A percentile compares a stretch with the other conserved stretches of the same genome.
Evolutionary conservation across 2,329 filamentous ascomycete genomes (phyloP).

Genomic region (Coniosporium tulheliwenetii): DNA sequence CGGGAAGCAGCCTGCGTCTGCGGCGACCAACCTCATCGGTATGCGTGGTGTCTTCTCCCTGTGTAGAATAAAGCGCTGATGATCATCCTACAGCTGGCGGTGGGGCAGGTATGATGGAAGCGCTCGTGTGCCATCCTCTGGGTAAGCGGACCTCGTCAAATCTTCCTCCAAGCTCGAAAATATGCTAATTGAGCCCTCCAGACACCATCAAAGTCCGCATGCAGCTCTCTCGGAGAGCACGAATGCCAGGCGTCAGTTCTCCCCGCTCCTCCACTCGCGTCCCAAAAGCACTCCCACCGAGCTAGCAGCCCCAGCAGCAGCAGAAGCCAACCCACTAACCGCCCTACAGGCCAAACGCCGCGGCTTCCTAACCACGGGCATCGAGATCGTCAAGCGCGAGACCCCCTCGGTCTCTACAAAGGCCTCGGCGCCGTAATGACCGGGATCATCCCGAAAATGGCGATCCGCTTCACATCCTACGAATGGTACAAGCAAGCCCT

Average conservation of each 20-base stretch:
- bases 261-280: neutral
- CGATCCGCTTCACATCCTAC: constrained; percentile 95
- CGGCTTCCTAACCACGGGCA: constrained; percentile 75
- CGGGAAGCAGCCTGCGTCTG: constrained; percentile 66
- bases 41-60: constrained; percentile 13
- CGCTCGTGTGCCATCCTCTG: constrained; percentile 84
- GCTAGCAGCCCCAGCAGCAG: neutral
- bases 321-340: neutral
- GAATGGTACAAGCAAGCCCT: constrained; percentile 84
- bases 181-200: constrained; percentile 14
- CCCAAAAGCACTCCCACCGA: neutral
- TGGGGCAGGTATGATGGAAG: constrained; percentile 98
- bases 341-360: constrained; percentile 49
- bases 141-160: constrained; percentile 35
- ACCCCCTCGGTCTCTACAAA: constrained; percentile 94
- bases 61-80: no score
- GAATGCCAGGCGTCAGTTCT: constrained; percentile 54
- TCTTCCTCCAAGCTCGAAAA: neutral
- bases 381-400: constrained; percentile 76
- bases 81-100: constrained; percentile 54
- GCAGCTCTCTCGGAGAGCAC: constrained; percentile 83
- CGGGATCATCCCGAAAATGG: constrained; percentile 98
- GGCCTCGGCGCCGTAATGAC: constrained; percentile 92
- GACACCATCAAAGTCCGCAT: constrained; percentile 99
- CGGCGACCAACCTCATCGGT: constrained; percentile 86